Evolutionary conservation across 2,329 filamentous ascomycete species (phyloP), one percentile per base, ranked within the genome.

Genomic region (Paraconiothyrium brasiliense): DNA sequence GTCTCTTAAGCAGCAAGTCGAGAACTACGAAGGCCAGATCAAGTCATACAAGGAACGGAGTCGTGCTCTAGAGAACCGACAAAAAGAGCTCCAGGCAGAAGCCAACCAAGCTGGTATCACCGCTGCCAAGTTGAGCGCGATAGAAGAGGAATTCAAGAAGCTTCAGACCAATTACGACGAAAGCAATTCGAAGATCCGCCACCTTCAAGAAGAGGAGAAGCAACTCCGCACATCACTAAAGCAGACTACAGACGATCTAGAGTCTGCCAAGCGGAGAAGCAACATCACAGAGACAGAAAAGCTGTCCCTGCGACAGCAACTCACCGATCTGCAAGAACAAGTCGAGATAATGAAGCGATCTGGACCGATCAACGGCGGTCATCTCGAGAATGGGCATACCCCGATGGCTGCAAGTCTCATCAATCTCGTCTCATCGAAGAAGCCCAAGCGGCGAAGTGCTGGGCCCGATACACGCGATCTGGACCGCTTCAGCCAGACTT

Each of bases 81-180:
- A 94, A 50, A 97, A 97, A 82, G 95, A 99, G 77, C 85, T 99
- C 58, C 95, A 99, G 80, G 90, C 91, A 37, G 95, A 99, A 80
- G 95, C 95, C 63, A 99, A 99, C 80, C 94, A 98, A 82, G 95
- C 94, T 58, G 95, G 95, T 81, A 97, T 98, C 73, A 92, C 92
- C 2, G 93, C 94, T 57, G 95, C 95, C 66, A 92, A 93, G 68
- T 85, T 99, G 58, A 89, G 92, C 71, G 92, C 91, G 52, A 92
- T 98, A 89, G 95, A 99, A 78, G 91, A 93, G 70, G 95, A 99
- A 75, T 97, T 98, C 91, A 90, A 90, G 83, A 94, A 92, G 80
- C 84, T 98, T 54, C 93, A 97, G 79, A 83, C 87, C 63, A 95
- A 88, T 75, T 96, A 97, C 80, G 92, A 96, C 60, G 95, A 99